Base-by-base conservation (phyloP, 495 filamentous ascomycete species). In the Penicillium crystallinum region DNA sequence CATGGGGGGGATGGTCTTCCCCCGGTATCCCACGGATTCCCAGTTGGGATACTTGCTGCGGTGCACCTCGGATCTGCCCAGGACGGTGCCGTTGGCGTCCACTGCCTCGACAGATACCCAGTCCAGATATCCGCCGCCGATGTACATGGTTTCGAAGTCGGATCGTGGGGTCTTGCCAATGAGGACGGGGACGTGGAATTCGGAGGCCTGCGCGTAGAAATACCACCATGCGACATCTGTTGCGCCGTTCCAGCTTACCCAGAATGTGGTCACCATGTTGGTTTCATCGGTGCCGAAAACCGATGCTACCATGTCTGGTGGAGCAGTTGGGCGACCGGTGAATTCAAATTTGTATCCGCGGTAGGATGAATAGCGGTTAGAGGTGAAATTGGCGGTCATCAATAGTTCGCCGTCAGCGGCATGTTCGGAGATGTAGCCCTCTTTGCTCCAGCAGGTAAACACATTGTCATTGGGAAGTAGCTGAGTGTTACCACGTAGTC, bases 371-470 rank as follows among this genome's bases (percentile, higher is more conserved):
- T 56, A 67, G 22, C 61, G 66, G 2, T 42, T 4, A 1, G 63
- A 60, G 1, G 57, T 59, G 53, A 71, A 65, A 18, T 41, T 53
- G 9, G 63, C 64, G 8, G 50, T 63, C 52, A 78, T 75, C 3
- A 82, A 56, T 5, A 71, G 54, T 18, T 73, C 68, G 0, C 83
- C 81, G 19, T 80, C 70, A 0, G 64, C 45, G 0, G 68, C 65
- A 55, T 73, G 78, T 53, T 84, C 81, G 0, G 74, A 79, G 45
- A 79, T 66, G 33, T 74, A 76, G 0, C 75, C 73, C 22, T 68
- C 64, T 19, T 77, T 72, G 23, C 80, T 80, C 80, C 79, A 84
- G 53, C 80, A 77, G 10, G 80, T 71, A 17, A 83, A 73, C n/a
- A 74, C 66, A 53, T 82, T 80, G 27, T 75, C 73, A 31, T 68